Conservation (phyloP, 176 grass and related monocot genomes). For the Chloris gayana region DNA sequence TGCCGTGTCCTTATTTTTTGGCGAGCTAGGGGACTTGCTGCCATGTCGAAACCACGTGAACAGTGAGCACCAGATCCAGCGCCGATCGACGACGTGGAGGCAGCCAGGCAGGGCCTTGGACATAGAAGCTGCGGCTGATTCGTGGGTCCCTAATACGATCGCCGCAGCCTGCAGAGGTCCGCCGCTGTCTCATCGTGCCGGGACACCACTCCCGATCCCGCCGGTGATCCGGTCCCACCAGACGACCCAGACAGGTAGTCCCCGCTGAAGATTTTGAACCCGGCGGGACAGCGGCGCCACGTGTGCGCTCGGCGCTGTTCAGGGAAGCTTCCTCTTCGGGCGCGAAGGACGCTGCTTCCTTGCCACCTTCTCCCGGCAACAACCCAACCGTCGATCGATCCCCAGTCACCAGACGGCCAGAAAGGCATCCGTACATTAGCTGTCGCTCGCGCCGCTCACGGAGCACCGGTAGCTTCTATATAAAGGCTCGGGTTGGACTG, state of each 20-base stretch:
- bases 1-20: too few relatives aligned
- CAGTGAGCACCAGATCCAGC: neutral
- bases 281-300: neutral
- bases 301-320: neutral
- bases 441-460: neutral
- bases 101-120: neutral
- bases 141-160: neutral
- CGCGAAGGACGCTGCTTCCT: conserved; percentile 29
- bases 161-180: neutral
- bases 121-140: neutral
- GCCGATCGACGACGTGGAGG: neutral
- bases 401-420: conserved; percentile 5
- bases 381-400: conserved; percentile 8
- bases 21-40: too few relatives aligned
- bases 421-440: conserved; percentile 31
- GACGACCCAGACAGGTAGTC: neutral
- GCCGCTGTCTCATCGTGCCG: neutral
- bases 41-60: neutral
- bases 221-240: conserved; percentile 4
- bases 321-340: neutral
- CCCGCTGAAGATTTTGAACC: neutral
- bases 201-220: neutral
- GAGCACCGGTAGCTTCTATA: neutral
- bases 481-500: conserved; percentile 24
- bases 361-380: neutral